A percentile compares a stretch with the other conserved stretches of the same genome.
Evolutionary conservation across 2,329 filamentous ascomycete species (phyloP).

Genomic region (Penicillium freii): DNA sequence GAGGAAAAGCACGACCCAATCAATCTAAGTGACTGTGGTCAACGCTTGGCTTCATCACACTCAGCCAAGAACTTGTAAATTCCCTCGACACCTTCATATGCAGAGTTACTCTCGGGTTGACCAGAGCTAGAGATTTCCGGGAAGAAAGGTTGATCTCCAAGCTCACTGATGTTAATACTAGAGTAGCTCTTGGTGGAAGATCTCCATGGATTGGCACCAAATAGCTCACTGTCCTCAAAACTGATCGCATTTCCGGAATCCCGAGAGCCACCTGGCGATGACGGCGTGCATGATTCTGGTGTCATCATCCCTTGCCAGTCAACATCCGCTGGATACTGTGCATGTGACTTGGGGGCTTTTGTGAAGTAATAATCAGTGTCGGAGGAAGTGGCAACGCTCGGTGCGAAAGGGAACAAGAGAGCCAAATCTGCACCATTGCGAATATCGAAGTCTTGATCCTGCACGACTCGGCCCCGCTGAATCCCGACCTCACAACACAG

Average conservation of each 20-base stretch:
- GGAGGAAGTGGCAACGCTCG: conserved; percentile 52
- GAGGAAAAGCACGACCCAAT: not conserved
- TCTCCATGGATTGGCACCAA: conserved; percentile 55
- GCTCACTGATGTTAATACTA: conserved; percentile 56
- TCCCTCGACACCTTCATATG: conserved; percentile 63
- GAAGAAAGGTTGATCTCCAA: conserved; percentile 42
- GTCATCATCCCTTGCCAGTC: conserved; percentile 61
- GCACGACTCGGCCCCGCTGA: conserved; percentile 70
- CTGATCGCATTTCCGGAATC: conserved; percentile 33
- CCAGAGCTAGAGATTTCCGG: conserved; percentile 41
- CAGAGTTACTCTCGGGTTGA: conserved; percentile 41
- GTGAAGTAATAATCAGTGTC: conserved; percentile 46
- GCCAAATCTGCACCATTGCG: conserved; percentile 69
- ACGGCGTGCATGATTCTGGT: conserved; percentile 31
- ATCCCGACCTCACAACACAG: conserved; percentile 88
- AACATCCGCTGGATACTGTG: conserved; percentile 43
- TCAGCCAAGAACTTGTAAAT: conserved; percentile 66
- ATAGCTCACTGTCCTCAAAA: conserved; percentile 45
- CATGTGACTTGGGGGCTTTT: conserved; percentile 34
- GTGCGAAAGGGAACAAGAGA: conserved; percentile 82
- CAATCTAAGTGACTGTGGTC: not conserved
- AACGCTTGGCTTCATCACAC: conserved; percentile 53
- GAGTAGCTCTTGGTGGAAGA: conserved; percentile 56
- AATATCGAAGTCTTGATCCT: conserved; percentile 73
- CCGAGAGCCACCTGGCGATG: conserved; percentile 25